Base-by-base conservation (phyloP, 2,329 filamentous ascomycete species). In the Trichoderma gracile region DNA sequence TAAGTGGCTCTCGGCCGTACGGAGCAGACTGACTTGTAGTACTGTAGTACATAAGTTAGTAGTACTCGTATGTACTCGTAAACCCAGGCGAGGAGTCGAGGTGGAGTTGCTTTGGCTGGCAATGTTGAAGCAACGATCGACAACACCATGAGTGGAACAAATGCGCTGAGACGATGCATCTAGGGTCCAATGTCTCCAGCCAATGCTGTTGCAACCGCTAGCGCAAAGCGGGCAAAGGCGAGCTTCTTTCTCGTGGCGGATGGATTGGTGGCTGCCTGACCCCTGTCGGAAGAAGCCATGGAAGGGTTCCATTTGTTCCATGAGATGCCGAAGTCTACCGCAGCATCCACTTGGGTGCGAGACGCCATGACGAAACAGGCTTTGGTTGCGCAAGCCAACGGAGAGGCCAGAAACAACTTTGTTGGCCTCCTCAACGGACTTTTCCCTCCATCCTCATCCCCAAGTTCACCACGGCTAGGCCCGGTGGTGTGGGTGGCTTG, bases 231-330 rank as follows among this genome's bases (percentile, higher is more conserved):
- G 57, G 45, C 19, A 27, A 49, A 15, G 43, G n/a, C 15, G 30
- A 25, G 46, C 15, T 42, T 40, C 47, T 10, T 23, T 38, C 47
- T 62, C 40, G 38, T 43, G 59, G 45, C 23, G 25, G 45, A 58
- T 46, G 61, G 57, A 33, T 53, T 52, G n/a, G 49, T 61, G 58
- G 58, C 49, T 61, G 25, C 49, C 14, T 49, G n/a, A 25, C 23
- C 38, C 58, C 47, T 61, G 47, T 62, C 59, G 6, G 46, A 38
- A n/a, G 47, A 54, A 53, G 55, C 55, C 30, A 30, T 64, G 55
- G 62, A 64, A 64, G 47, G 52, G 50, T 21, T 47, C 57, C 57
- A 50, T 65, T 62, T 56, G 63, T 65, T 65, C 63, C 50, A 62
- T 50, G 33, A 53, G 59, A 46, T 46, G 59, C 59, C 59, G 59